phyloP scores from a whole-genome alignment of 257 asterid genomes.

The Ballota nigra region DNA sequence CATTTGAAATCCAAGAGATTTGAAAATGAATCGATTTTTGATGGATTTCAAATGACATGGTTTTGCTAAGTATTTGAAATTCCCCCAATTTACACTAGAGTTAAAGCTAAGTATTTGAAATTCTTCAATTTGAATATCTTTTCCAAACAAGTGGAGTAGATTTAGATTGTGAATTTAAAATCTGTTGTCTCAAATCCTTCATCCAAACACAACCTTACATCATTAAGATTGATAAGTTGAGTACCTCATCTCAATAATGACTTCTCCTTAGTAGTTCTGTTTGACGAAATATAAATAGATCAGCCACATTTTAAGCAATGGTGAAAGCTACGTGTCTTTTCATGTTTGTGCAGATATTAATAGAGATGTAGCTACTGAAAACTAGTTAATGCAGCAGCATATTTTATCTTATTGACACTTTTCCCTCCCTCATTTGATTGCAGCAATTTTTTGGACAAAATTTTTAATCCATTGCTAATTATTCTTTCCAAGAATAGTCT shows the following conservation, averaged over 20 bases:
- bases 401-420: slow-evolving; percentile 16
- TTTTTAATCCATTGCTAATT: slow-evolving; percentile 50
- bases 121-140: no score
- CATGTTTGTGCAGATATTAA: not conserved
- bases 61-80: no score
- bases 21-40: no score
- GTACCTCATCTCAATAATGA: slow-evolving; percentile 14
- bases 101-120: no score
- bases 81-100: no score
- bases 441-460: slow-evolving; percentile 72
- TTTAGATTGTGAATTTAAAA: no score
- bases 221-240: not conserved
- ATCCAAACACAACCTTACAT: no score
- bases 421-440: slow-evolving; percentile 25
- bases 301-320: not conserved
- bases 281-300: not conserved
- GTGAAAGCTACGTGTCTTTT: slow-evolving; percentile 8
- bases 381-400: not conserved
- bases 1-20: no score
- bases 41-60: no score
- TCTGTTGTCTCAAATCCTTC: no score
- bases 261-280: not conserved
- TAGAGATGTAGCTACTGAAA: slow-evolving; percentile 1
- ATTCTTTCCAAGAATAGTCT: slow-evolving; percentile 36
- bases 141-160: no score